Evolutionary conservation across 495 filamentous ascomycete genomes (phyloP).

Genomic region (Diplogelasinospora grovesii): DNA sequence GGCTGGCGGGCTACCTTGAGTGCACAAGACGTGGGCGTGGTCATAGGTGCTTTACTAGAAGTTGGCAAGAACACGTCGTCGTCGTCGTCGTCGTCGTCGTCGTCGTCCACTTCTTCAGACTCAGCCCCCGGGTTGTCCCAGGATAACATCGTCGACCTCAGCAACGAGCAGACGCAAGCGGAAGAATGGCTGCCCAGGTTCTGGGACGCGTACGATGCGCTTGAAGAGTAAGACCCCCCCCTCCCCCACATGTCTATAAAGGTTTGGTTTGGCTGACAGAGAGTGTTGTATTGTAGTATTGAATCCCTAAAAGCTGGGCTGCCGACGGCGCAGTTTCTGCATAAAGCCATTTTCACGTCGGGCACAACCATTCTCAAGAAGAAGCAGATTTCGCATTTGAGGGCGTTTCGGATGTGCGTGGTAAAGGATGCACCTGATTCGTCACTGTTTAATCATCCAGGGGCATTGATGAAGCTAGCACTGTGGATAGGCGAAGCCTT

Average conservation of each 20-base stretch:
- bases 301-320: constrained; percentile 70
- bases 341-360: constrained; percentile 88
- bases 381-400: constrained; percentile 83
- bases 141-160: constrained; percentile 34
- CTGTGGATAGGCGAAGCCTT: constrained; percentile 94
- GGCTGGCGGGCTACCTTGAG: constrained; percentile 93
- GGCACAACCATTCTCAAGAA: constrained; percentile 88
- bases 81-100: too few relatives aligned
- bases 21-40: constrained; percentile 83
- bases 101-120: too few relatives aligned
- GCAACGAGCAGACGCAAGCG: constrained; percentile 42
- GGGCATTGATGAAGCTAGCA: constrained; percentile 85
- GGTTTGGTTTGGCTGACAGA: constrained; percentile 1
- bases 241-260: constrained; percentile 17
- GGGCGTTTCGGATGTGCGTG: constrained; percentile 88
- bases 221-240: constrained; percentile 52
- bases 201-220: constrained; percentile 89
- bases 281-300: constrained; percentile 39
- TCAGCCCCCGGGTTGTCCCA: constrained; percentile 19
- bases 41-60: constrained; percentile 86
- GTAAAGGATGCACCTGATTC: constrained; percentile 94
- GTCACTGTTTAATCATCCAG: constrained; percentile 79
- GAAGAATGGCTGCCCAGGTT: constrained; percentile 73
- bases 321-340: constrained; percentile 78
- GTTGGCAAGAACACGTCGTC: constrained; percentile 59